Evolutionary conservation across 1,284 basidiomycete species (phyloP), one percentile per base, ranked within the genome.

Genomic region (Sanghuangporus weigelae): DNA sequence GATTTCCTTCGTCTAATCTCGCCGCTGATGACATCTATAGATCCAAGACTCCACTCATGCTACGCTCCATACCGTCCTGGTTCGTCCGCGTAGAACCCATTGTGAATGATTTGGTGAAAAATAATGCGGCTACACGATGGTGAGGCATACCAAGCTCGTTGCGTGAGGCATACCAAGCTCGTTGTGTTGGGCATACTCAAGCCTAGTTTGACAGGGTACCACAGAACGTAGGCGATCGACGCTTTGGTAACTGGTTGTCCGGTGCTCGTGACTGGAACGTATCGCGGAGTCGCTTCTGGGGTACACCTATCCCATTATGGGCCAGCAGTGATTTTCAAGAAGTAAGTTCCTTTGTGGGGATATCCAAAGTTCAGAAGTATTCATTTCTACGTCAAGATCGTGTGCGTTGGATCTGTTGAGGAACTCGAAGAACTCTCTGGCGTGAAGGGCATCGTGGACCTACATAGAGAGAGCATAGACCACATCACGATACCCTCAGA

Each of bases 261-360:
- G 97, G 96, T 75, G 97, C 97, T 12, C 86, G 96, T 39, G 96
- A 99, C 74, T 99, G 97, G 96, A 99, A 98, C 74, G 84, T 99
- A 68, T 97, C 95, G n/a, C 84, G 96, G 68, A 99, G 98, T 81
- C 86, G 97, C 63, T 99, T 98, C 76, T 99, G 96, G 96, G 96
- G 96, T 51, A 99, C 96, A 7, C 96, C 97, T 5, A 89, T 99
- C 66, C 96, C 96, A 8, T 79, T 99, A 42, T 99, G 97, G 97
- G 94, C 82, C 38, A 96, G 92, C 71, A 93, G 96, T 2, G 96
- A 99, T 76, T 81, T 87, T 71, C 84, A 96, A 74, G 96, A 99
- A 84, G 92, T 90, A 66, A 61, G 77, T 40, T 40, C 14, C 51
- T 16, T 11, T 48, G 36, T 38, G 5, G 39, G 31, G n/a, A 46